Evolutionary conservation across 768 basidiomycete genomes (phyloP), one percentile per base, ranked within the genome.

Genomic region (Serendipita sp.): DNA sequence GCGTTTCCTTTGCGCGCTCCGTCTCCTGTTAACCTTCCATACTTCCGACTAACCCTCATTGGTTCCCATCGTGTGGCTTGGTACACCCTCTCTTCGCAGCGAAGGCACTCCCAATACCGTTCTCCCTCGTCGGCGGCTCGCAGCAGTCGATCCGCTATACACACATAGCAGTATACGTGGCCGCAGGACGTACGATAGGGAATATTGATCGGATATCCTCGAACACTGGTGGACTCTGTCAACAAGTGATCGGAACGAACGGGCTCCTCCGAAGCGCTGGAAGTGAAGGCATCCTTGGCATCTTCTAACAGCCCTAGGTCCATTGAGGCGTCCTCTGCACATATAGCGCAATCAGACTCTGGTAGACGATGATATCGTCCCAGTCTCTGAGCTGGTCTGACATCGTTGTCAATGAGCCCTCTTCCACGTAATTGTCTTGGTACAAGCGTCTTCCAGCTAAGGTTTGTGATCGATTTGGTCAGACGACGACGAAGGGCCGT

Each of bases 141-240:
- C 68, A 90, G 78, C 75, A 97, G 81, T 65, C 84, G 82, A 69
- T 89, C 88, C 14, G 90, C 81, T 43, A 98, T 78, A 73, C 96
- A 99, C 67, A 86, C 85, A 72, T 97, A 99, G 73, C 96, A 98
- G 74, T 94, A 99, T 14, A 81, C 71, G 70, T 96, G 91, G 4
- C 82, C 85, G 65, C 89, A 93, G 31, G 85, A 84, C 34, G 91
- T 83, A 58, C 86, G 74, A 70, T 95, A 97, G 0, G 94, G 85
- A 45, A 83, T 86, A 68, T 86, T 78, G 65, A 95, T 81, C 2
- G 90, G 86, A 68, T 82, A 76, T 33, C 77, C 67, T 3, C 83
- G 79, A 24, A 64, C 58, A 38, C 34, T 38, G 5, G 5, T 38
- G 34, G 34, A 2, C 34, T 38, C 34, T 14, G 14, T 38, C 5